Percentiles rank a stretch among this genome's conserved stretches.
phyloP scores from a whole-genome alignment of 495 filamentous ascomycete species.

The Penicillium coffeae region DNA sequence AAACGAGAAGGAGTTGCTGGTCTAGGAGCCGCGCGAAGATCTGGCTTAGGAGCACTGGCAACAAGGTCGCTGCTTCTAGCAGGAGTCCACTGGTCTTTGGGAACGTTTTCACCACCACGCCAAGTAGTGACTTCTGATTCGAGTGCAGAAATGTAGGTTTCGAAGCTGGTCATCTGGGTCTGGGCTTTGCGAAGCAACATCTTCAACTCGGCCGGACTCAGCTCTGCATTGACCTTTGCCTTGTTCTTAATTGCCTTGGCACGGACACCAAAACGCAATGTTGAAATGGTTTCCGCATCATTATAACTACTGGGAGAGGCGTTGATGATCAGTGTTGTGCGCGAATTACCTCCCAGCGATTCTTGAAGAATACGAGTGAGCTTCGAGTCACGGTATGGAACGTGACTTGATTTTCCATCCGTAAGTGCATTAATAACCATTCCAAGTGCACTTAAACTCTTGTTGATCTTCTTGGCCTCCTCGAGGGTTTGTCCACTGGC shows the following conservation, averaged over 20 bases:
- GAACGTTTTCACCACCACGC: constrained; percentile 84
- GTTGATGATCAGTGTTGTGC: constrained; percentile 97
- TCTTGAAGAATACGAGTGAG: constrained; percentile 96
- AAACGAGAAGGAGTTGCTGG: constrained; percentile 83
- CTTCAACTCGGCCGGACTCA: constrained; percentile 94
- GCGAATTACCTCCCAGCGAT: constrained; percentile 91
- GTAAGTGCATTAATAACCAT: constrained; percentile 99
- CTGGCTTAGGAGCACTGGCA: constrained; percentile 52
- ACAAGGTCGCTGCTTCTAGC: constrained; percentile 55
- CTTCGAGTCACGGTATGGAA: constrained; percentile 97
- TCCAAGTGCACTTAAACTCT: constrained; percentile 92
- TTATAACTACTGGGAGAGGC: constrained; percentile 98
- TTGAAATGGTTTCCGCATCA: constrained; percentile 90
- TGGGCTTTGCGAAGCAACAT: constrained; percentile 86
- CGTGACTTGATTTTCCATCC: constrained; percentile 95
- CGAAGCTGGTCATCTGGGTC: constrained; percentile 80
- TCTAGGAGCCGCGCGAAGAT: constrained; percentile 52
- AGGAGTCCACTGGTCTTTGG: constrained; percentile 77
- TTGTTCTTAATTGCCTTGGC: constrained; percentile 99
- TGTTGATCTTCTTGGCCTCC: constrained; percentile 99
- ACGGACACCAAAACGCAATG: constrained; percentile 90
- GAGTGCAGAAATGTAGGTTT: constrained; percentile 77
- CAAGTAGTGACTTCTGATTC: constrained; percentile 82
- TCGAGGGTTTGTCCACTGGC: constrained; percentile 96
- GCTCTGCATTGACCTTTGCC: constrained; percentile 97